Evolutionary conservation across 2,329 filamentous ascomycete species (phyloP), one percentile per base, ranked within the genome.

Genomic region (Alternaria infectoria): DNA sequence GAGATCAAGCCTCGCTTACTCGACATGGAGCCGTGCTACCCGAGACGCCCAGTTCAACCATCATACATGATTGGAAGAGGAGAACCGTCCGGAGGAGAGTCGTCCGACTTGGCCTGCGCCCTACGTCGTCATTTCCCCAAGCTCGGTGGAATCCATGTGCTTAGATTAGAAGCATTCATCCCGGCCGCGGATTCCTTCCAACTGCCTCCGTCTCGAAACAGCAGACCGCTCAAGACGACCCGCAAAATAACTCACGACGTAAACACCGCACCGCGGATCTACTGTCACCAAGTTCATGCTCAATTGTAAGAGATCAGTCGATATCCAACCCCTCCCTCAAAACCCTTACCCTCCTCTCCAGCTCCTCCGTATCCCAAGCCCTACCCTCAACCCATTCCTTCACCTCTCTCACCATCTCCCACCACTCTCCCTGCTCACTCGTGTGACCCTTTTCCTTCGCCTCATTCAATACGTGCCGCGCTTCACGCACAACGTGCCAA

Each of bases 401-500:
- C n/a, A 61, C 43, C 17, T 60, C 58, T n/a, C n/a, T 26, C 1
- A 66, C 59, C 54, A 50, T 17, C 10, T 67, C 57, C 52, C 61
- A 62, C 50, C 54, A 56, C 30, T 56, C 59, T 23, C 32, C 56
- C 4, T 52, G 36, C 12, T 54, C 55, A 17, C 9, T 40, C 15
- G 46, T 57, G 40, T 65, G 46, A n/a, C 55, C 55, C 19, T 46
- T 52, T 6, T 62, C 47, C 47, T 51, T 59, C 15, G 62, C 71
- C 19, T 69, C 57, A n/a, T 57, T 47, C 26, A 67, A 40, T 32
- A 67, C 62, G 19, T 56, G 45, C 12, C 54, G 66, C 19, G 67
- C 72, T 5, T 68, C 60, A 17, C 55, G 19, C 8, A 69, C 60
- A 6, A 44, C 6, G 13, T 58, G 60, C 74, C 74, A 75, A 49